Base-by-base conservation (phyloP, 2,329 filamentous ascomycete species). In the Blastomyces emzantsi region DNA sequence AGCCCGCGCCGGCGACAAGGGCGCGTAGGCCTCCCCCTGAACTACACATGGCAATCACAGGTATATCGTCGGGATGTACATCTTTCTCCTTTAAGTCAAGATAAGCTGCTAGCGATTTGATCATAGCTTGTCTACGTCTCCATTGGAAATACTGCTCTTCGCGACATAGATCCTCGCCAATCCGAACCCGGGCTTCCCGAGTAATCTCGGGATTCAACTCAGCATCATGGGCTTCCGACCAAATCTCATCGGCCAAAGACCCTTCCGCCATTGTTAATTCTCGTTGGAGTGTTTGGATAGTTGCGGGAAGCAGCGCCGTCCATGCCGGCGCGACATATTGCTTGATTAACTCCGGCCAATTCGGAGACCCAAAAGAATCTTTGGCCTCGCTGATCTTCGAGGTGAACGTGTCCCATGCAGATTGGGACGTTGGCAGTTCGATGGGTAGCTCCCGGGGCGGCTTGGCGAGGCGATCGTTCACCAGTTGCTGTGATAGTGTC, bases 41-140 rank as follows among this genome's bases (percentile, higher is more conserved):
- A 9, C 92, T 92, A 70, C 93, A 96, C 79, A 97, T 88, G 49
- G 93, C 93, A 73, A 99, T 97, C 2, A 87, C 86, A 0, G 94
- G 94, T 7, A 97, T 87, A 77, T 99, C 94, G 57, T 96, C 91
- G 0, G 91, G 90, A 71, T 97, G 86, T n/a, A 99, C 86, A 2
- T 93, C 89, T 17, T 84, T 80, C 72, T 92, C 90, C 0, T 88
- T 80, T 6, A 99, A 79, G 39, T 84, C 86, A 0, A 99, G 83
- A 72, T 97, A 99, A 61, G 81, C 87, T 2, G 92, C 91, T 61
- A 99, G 79, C 6, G 90, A 92, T 63, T 84, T 84, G 3, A 83
- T 85, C 0, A 89, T 88, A 59, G 89, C 83, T 64, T 80, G 80
- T 72, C 85, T 88, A 62, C 94, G 83, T 61, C 87, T 87, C 33